These are phyloP conservation scores for Trifolium fragiferum DNA, from an alignment of 306 rosid genomes.

Conservation along the genomic window DNA sequence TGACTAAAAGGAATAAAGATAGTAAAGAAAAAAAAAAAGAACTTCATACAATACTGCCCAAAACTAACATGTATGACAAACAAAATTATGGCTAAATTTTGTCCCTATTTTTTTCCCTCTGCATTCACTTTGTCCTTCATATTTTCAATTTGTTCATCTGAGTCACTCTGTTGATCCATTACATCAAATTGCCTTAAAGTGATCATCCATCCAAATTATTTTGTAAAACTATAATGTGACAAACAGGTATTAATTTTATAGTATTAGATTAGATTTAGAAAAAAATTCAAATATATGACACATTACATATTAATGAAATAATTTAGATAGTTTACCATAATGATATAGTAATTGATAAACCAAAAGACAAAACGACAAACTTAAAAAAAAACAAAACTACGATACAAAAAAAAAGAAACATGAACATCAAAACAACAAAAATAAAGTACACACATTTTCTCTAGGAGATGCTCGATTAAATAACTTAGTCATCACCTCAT, in stretches of 20 bases:
- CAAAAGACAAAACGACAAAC: not conserved
- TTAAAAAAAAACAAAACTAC: not conserved
- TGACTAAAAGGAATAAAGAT: slow-evolving; percentile 7
- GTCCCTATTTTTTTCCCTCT: slow-evolving; percentile 10
- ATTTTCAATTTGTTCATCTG: slow-evolving; percentile 20
- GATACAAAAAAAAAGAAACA: not conserved
- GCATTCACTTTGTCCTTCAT: not conserved
- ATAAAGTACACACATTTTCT: not conserved
- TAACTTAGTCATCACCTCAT: not conserved
- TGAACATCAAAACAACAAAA: not conserved
- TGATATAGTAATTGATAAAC: slow-evolving; percentile 6
- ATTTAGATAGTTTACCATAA: not conserved
- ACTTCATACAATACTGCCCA: slow-evolving; percentile 3
- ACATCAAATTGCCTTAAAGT: slow-evolving; percentile 15
- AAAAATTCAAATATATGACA: slow-evolving; percentile 8
- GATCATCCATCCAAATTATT: slow-evolving; percentile 13
- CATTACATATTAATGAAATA: slow-evolving; percentile 8
- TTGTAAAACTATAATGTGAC: not conserved
- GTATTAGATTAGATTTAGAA: not conserved
- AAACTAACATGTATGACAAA: slow-evolving; percentile 12
- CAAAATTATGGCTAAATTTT: not conserved
- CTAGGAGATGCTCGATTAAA: slow-evolving; percentile 7
- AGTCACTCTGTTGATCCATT: slow-evolving; percentile 24
- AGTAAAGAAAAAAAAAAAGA: not conserved
- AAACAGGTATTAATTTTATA: slow-evolving; percentile 6